Evolutionary conservation across 2,329 filamentous ascomycete species (phyloP), one percentile per base, ranked within the genome.

Genomic region (Hypoxylon sp.): DNA sequence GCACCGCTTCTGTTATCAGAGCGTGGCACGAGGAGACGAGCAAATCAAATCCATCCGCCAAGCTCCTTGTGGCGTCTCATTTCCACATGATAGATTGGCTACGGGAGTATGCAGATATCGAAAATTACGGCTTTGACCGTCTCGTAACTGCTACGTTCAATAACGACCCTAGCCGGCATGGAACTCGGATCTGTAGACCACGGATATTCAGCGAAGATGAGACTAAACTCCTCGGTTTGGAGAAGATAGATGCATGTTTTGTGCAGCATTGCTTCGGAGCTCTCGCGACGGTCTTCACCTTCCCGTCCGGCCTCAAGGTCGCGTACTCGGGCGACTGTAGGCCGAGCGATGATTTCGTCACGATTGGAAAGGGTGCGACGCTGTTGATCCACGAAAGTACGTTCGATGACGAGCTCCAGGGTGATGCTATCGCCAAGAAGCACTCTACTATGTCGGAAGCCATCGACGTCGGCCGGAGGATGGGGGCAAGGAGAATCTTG

Each of bases 301-400:
- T 95, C 80, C 88, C 91, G 0, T 88, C 89, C 1, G 91, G 90
- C 17, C 92, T 99, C 78, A 96, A 95, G 78, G 86, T 97, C 63
- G 93, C 94, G 50, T 99, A 97, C 82, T 97, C 93, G 3, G 96
- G 96, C 62, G 96, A 99, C 82, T 98, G 95, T 78, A 88, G 96
- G 5, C 96, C 96, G 0, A 93, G 89, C 3, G 75, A 81, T 2
- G 77, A 81, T 0, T 98, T 99, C 76, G 88, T 89, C 0, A 73
- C 80, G 11, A 91, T 95, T 55, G 97, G 93, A 50, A 82, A 83
- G 50, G 90, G 90, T 68, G 90, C 92, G 1, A 97, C 95, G 13
- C 86, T 99, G 5, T 88, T 98, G 4, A 89, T 99, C 62, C 96
- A 99, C 82, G 96, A 99, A 85, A 94, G 94, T 69, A 99, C 96